phyloP scores from a whole-genome alignment of 768 basidiomycete genomes.

The Panellus pusillus region DNA sequence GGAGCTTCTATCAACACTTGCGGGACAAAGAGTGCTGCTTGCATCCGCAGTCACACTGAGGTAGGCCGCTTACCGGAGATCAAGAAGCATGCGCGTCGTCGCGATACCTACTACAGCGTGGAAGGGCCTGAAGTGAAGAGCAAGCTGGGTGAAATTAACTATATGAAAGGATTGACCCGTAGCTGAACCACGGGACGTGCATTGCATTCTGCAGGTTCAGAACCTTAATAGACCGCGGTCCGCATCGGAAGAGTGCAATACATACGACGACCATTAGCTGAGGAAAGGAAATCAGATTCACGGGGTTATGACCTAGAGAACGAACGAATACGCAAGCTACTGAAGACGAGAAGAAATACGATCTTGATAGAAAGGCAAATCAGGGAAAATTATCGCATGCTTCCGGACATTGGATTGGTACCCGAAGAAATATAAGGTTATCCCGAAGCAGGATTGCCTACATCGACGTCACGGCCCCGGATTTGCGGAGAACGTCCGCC shows the following conservation, averaged over 20 bases:
- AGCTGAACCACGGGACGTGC: constrained; percentile 51
- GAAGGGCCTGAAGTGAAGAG: constrained; percentile 35
- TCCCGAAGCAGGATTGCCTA: constrained; percentile 40
- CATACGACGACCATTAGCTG: constrained; percentile 41
- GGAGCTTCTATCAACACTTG: no score
- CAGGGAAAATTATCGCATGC: no score
- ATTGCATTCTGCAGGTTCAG: constrained; percentile 34
- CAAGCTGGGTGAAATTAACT: no score
- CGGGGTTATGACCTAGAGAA: constrained; percentile 39
- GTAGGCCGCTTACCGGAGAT: constrained; percentile 38
- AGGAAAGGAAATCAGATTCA: not conserved
- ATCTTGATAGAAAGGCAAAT: constrained; percentile 28
- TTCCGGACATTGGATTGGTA: constrained; percentile 11
- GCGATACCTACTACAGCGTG: constrained; percentile 48
- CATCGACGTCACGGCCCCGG: constrained; percentile 29
- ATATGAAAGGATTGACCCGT: no score
- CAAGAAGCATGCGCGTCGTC: constrained; percentile 47
- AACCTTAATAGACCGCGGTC: no score
- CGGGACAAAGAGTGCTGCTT: no score
- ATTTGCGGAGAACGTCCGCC: constrained; percentile 23
- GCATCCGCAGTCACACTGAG: not conserved
- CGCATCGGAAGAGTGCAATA: not conserved
- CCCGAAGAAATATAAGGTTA: constrained; percentile 47
- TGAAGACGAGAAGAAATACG: constrained; percentile 39
- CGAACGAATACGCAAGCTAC: constrained; percentile 36